Percentiles rank a stretch among this genome's conserved stretches.
Evolutionary conservation across 2,329 filamentous ascomycete genomes (phyloP).

Genomic region (Botryotinia narcissicola): DNA sequence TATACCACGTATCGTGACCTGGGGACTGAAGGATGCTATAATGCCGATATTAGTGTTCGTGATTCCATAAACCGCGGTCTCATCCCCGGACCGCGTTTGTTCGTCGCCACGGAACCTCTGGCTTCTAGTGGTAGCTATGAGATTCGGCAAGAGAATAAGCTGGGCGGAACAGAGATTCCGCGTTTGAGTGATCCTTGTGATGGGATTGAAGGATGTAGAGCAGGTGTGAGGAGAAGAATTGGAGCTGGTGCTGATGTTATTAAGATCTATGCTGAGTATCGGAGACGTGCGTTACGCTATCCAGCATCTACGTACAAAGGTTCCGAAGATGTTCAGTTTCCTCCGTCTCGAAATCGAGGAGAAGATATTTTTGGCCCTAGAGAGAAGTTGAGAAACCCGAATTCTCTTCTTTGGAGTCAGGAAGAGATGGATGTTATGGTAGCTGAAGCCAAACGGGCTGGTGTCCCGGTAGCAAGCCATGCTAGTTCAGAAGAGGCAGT

Average conservation of each 20-base stretch:
- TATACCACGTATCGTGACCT: slow-evolving; percentile 6
- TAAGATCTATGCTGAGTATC: neutral
- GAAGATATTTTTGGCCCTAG: neutral
- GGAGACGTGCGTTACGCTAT: neutral
- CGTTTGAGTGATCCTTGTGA: neutral
- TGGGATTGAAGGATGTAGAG: neutral
- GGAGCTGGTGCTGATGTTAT: neutral
- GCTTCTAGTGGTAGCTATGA: neutral
- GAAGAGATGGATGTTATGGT: neutral
- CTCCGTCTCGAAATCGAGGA: neutral
- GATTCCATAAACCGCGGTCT: neutral
- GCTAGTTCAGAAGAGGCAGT: neutral
- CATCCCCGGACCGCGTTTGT: neutral
- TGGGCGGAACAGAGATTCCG: neutral
- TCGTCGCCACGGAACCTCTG: neutral
- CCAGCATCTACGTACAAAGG: neutral
- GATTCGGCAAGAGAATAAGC: neutral
- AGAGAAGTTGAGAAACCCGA: neutral
- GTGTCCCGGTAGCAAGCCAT: neutral
- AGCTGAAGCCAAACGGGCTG: neutral
- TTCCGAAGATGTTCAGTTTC: neutral
- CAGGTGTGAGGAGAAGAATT: neutral
- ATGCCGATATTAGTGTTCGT: neutral
- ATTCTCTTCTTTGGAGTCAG: neutral
- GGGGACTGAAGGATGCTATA: neutral